These are phyloP conservation scores for Spathaspora sp. DNA, from an alignment of 805 yeast species.

Conservation along the genomic window DNA sequence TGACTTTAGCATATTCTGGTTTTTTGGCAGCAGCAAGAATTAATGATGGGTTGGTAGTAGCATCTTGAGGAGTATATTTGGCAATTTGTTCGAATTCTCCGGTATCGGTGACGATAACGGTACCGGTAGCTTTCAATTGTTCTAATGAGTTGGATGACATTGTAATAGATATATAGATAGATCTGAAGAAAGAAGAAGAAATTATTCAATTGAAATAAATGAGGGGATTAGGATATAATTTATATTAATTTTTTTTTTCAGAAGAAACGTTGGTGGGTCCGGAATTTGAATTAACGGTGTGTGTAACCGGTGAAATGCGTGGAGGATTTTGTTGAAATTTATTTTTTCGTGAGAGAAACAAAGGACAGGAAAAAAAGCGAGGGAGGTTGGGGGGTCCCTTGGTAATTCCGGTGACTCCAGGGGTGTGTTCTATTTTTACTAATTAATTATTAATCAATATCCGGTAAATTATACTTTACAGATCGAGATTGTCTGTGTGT, in stretches of 20 bases:
- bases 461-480: not conserved
- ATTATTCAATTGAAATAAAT: not conserved
- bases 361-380: not conserved
- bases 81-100: conserved; percentile 99
- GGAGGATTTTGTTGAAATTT: not conserved
- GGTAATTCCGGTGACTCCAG: not conserved
- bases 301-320: not conserved
- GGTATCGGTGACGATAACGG: conserved; percentile 96
- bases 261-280: not conserved
- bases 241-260: not conserved
- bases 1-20: conserved; percentile 81
- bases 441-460: not conserved
- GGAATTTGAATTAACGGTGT: not conserved
- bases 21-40: conserved; percentile 94
- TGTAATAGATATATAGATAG: not conserved
- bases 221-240: not conserved
- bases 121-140: conserved; percentile 91
- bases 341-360: not conserved
- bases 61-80: conserved; percentile 97
- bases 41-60: conserved; percentile 97
- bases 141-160: conserved; percentile 67
- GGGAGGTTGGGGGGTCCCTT: not conserved
- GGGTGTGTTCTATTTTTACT: not conserved
- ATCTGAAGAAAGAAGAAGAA: not conserved
- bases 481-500: not conserved